Percentiles rank a stretch among this genome's conserved stretches.
phyloP scores from a whole-genome alignment of 306 rosid genomes.

The Fragaria iinumae region DNA sequence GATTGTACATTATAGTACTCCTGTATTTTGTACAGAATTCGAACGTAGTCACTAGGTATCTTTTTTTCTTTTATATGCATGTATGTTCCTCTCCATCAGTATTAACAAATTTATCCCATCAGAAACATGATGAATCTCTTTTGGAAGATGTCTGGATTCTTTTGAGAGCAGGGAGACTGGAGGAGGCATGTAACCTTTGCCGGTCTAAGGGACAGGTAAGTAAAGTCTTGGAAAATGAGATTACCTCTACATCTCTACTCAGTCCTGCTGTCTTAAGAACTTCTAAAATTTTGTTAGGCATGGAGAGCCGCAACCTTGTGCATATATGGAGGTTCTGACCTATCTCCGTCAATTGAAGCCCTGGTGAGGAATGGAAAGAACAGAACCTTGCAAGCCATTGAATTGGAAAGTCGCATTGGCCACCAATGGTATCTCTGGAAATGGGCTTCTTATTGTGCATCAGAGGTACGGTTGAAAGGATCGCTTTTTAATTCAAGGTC shows the following conservation, averaged over 20 bases:
- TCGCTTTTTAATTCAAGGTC: not conserved
- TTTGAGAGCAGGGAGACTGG: conserved; percentile 92
- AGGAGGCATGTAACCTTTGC: conserved; percentile 90
- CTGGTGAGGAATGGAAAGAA: conserved; percentile 70
- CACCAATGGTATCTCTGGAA: conserved; percentile 98
- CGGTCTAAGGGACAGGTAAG: conserved; percentile 94
- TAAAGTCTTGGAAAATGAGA: conserved; percentile 23
- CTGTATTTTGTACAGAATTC: not conserved
- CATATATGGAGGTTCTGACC: conserved; percentile 79
- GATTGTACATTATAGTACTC: not conserved
- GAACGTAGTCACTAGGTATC: not conserved
- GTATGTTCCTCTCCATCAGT: not conserved
- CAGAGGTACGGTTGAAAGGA: conserved; percentile 63
- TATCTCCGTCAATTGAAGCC: conserved; percentile 83
- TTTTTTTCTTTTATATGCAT: not conserved
- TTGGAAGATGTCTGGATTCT: conserved; percentile 96
- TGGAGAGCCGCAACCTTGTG: conserved; percentile 96
- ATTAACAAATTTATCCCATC: conserved; percentile 24
- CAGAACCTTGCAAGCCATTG: conserved; percentile 92
- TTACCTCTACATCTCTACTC: conserved; percentile 23
- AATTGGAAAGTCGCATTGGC: conserved; percentile 90
- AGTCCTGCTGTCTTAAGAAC: conserved; percentile 24
- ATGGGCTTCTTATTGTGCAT: conserved; percentile 97
- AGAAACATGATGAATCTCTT: conserved; percentile 98
- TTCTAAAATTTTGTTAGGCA: conserved; percentile 53